Evolutionary conservation across 1,139 yeast genomes (phyloP), one percentile per base, ranked within the genome.

Genomic region (Protomyces gravidus): DNA sequence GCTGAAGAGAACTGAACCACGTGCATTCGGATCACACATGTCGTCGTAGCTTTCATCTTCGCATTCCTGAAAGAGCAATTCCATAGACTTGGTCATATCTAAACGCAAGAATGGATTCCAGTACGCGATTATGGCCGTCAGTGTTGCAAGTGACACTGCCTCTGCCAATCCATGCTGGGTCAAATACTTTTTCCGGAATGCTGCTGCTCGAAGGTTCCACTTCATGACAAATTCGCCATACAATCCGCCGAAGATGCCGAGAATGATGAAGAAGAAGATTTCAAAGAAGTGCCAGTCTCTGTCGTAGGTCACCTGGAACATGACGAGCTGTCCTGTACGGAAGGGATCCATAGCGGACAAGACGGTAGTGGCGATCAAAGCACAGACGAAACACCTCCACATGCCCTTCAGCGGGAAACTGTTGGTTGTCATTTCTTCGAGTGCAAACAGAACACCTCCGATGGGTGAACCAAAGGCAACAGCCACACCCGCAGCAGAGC

Each of bases 51-150:
- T 71, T 36, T 75, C 74, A 67, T 73, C 76, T 28, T 79, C 81
- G 73, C 98, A 94, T 70, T 89, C 95, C 68, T 85, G 88, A 71
- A 94, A 94, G 45, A 94, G 73, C 7, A 85, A 75, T 67, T 89
- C 92, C 97, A 94, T 92, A 17, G 89, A 80, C 69, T 90, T 95
- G 0, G 98, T 89, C 98, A 94, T 92, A 70, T 94, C 98, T 25
- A 86, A 73, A 60, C 83, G 78, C 62, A 92, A 76, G 68, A 85
- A 92, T 65, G 83, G 85, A 71, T 89, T 92, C 70, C 86, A 88
- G 70, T 89, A 94, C 50, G 95, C 85, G 47, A 92, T 74, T 15
- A 82, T 69, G 0, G 96, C 86, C 0, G 97, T 88, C 13, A 89
- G 70, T 0, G 81, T 66, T 0, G 96, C 82, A 52, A 94, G 72